Evolutionary conservation across 2,329 filamentous ascomycete species (phyloP).

Genomic region (Cryphonectria nitschkei): DNA sequence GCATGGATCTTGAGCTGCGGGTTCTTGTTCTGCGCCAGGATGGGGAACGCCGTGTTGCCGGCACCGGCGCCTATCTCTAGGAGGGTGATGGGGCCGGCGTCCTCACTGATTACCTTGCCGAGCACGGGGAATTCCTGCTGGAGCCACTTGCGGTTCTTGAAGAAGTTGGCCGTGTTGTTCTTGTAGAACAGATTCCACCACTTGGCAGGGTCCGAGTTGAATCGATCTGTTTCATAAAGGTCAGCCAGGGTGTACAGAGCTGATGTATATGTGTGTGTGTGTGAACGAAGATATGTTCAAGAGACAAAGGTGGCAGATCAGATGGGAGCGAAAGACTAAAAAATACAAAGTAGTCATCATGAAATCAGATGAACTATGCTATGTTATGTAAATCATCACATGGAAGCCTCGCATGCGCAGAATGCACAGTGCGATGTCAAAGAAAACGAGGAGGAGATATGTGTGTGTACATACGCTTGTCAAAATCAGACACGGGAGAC

Average conservation of each 20-base stretch:
- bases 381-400: slow-evolving; percentile 57
- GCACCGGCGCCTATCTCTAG: slow-evolving; percentile 94
- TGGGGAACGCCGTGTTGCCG: slow-evolving; percentile 94
- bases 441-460: slow-evolving; percentile 9
- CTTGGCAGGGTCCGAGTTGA: slow-evolving; percentile 87
- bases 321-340: slow-evolving; percentile 76
- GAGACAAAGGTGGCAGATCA: slow-evolving; percentile 46
- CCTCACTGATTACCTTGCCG: slow-evolving; percentile 71
- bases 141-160: slow-evolving; percentile 98
- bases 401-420: slow-evolving; percentile 32
- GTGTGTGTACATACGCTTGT: slow-evolving; percentile 66
- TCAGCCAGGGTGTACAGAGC: slow-evolving; percentile 43
- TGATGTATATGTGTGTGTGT: neutral
- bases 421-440: slow-evolving; percentile 8
- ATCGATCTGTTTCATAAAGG: slow-evolving; percentile 61
- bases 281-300: slow-evolving; percentile 6
- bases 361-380: slow-evolving; percentile 75
- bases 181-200: slow-evolving; percentile 99
- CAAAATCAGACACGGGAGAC: slow-evolving; percentile 88
- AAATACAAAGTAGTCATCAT: slow-evolving; percentile 63
- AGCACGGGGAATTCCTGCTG: slow-evolving; percentile 93
- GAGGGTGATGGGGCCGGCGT: slow-evolving; percentile 70
- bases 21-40: slow-evolving; percentile 84
- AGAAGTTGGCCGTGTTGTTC: slow-evolving; percentile 96
- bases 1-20: slow-evolving; percentile 81